Evolutionary conservation across 2,329 filamentous ascomycete genomes (phyloP), one percentile per base, ranked within the genome.

Genomic region (Pyrenophora seminiperda): DNA sequence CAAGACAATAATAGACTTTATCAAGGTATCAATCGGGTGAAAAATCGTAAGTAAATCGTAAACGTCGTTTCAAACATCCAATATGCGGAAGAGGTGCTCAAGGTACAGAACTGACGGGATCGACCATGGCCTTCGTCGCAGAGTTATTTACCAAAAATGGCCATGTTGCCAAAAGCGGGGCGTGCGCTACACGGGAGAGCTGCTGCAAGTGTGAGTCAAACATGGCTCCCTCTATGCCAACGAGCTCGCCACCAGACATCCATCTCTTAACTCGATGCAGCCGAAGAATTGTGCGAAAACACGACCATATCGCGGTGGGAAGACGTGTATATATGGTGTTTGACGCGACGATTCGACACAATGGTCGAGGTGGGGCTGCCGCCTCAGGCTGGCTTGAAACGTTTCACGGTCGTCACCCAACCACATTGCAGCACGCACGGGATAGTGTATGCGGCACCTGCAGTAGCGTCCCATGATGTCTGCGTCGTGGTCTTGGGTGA

Each of bases 191-290:
- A 56, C 70, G 70, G 63, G 68, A 68, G 71, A 66, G 65, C 70
- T 57, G 73, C 70, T 59, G 73, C 72, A 74, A 59, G 72, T 75
- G 64, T 76, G 73, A 76, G 70, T 76, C 73, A 75, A 72, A 61
- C 58, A 53, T 51, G 27, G 18, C 47, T 55, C 49, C 36, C 41
- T 41, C 51, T 22, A 34, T 42, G 59, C 55, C 53, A 53, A 44
- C 42, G 53, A 52, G 50, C 48, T 45, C 42, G 41, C 42, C 50
- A 45, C 47, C 41, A 56, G 47, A 44, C 41, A 43, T 41, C 42
- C 55, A 56, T 53, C 60, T 60, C 50, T 59, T 63, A 33, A 47
- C 59, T 62, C 48, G 54, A 67, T 65, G 34, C 51, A 64, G 67
- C 48, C 66, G 60, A 59, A 62, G 41, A 55, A 71, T 66, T 63